Base-by-base conservation (phyloP, 1,284 basidiomycete genomes). In the Schizophyllum commune region DNA sequence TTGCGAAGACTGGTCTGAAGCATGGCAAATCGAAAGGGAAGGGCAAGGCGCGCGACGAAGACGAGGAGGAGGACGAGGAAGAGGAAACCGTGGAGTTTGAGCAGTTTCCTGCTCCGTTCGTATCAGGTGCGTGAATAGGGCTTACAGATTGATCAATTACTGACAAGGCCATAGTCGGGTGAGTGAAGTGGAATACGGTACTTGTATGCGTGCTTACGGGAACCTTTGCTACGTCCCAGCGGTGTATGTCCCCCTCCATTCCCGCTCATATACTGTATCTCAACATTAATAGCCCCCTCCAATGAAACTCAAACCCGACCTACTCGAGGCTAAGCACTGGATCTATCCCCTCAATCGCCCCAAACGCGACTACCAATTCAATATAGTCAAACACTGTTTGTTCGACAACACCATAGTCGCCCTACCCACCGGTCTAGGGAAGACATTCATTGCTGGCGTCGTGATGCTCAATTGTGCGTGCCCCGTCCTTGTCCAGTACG, bases 361-460 rank as follows among this genome's bases (percentile, higher is more conserved):
- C 1, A 93, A 91, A 68, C 88, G 97, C 64, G 89, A 93, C 67
- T 99, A 99, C 71, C 97, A 99, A 69, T 96, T 84, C 72, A 97
- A 98, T 66, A 98, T 99, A 64, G 90, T 95, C 59, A 86, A 84
- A 67, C 83, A 86, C 39, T 91, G 89, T 68, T 81, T 99, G 32
- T 95, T 92, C 68, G 91, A 98, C 58, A 99, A 99, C 70, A 94
- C 94, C 2, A 83, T 99, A 4, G 96, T 98, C 21, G 92, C 95
- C 0, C 77, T 99, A 11, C 97, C 97, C 0, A 99, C 97, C 0
- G 97, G 97, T 62, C 78, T 99, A 5, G 97, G 97, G 20, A 99
- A 99, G 78, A 99, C 97, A 0, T 99, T 99, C 70, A 92, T 99
- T 63, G 97, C 97, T 1, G 96, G 96, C 1, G 94, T 95, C 0